Evolutionary conservation across 2,329 filamentous ascomycete species (phyloP).

Genomic region (Arthrobotrys sinensis): DNA sequence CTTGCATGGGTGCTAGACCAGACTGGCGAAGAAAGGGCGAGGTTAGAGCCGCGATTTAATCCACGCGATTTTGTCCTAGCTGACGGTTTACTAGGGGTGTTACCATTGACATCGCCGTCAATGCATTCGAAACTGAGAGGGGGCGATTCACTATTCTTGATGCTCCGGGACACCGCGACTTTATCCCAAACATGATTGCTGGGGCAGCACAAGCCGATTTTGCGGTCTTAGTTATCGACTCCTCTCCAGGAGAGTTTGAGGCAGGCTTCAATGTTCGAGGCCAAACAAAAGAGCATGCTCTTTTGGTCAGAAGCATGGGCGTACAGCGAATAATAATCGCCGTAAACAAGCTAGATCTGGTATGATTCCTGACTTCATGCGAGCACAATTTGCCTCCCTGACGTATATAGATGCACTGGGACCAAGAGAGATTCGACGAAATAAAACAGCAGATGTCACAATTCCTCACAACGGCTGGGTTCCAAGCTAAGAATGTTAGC

Average conservation of each 20-base stretch:
- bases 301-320: constrained; percentile 90
- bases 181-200: constrained; percentile 99
- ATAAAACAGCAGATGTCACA: constrained; percentile 86
- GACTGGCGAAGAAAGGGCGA: constrained; percentile 84
- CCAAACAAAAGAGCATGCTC: constrained; percentile 92
- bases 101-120: constrained; percentile 96
- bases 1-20: constrained; percentile 98
- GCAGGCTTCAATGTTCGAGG: constrained; percentile 83
- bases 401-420: constrained; percentile 77
- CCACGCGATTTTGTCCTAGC: background rate
- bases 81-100: constrained; percentile 76
- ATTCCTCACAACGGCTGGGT: constrained; percentile 86
- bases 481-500: constrained; percentile 82
- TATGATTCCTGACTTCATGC: constrained; percentile 9
- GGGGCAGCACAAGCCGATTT: constrained; percentile 96
- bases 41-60: constrained; percentile 44
- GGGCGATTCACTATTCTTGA: constrained; percentile 95
- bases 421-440: constrained; percentile 83
- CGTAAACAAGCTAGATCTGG: constrained; percentile 92
- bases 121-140: constrained; percentile 89
- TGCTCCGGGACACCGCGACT: constrained; percentile 93
- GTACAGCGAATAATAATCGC: constrained; percentile 89
- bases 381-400: background rate
- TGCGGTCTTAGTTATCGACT: constrained; percentile 93
- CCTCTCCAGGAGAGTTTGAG: constrained; percentile 91